Evolutionary conservation across 163 green algal species (phyloP).

Genomic region (Prototheca wickerhamii): DNA sequence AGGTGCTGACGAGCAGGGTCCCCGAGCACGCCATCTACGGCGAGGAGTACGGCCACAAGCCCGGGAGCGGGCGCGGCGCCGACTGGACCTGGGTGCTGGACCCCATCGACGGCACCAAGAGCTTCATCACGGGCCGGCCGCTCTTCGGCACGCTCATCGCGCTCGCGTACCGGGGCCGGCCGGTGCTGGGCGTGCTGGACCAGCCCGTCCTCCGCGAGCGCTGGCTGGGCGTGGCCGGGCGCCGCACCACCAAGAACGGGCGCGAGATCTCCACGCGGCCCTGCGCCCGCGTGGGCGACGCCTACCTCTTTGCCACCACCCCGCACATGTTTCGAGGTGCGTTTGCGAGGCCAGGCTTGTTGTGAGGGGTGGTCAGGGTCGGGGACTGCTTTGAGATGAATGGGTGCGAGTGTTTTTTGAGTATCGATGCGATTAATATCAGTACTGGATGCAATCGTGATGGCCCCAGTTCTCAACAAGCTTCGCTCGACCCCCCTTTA

Average conservation of each 20-base stretch:
- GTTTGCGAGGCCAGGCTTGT: too few species aligned
- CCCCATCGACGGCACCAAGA: slow-evolving; percentile 96
- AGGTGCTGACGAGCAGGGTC: slow-evolving; percentile 28
- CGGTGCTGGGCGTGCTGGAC: slow-evolving; percentile 92
- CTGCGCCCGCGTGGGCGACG: slow-evolving; percentile 46
- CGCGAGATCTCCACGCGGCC: slow-evolving; percentile 43
- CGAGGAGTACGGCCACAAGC: slow-evolving; percentile 63
- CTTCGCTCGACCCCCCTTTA: too few species aligned
- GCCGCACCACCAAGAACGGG: slow-evolving; percentile 75
- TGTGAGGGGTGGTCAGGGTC: too few species aligned
- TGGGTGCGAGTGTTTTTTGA: too few species aligned
- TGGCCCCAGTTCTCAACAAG: slow-evolving; percentile 5
- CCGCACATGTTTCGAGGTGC: slow-evolving; percentile 86
- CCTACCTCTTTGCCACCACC: slow-evolving; percentile 88
- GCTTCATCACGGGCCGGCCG: slow-evolving; percentile 97
- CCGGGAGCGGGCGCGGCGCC: background rate
- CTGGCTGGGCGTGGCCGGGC: slow-evolving; percentile 77
- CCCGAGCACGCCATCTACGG: slow-evolving; percentile 81
- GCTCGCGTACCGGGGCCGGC: slow-evolving; percentile 72
- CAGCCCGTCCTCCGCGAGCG: slow-evolving; percentile 85
- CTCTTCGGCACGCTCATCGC: slow-evolving; percentile 92
- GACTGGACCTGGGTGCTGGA: slow-evolving; percentile 87
- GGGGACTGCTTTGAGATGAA: too few species aligned
- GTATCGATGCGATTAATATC: too few species aligned
- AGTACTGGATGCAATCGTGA: too few species aligned